Percentiles rank a stretch among this genome's conserved stretches.
Conservation (phyloP, 768 basidiomycete species). For the Multifurca ochricompacta region DNA sequence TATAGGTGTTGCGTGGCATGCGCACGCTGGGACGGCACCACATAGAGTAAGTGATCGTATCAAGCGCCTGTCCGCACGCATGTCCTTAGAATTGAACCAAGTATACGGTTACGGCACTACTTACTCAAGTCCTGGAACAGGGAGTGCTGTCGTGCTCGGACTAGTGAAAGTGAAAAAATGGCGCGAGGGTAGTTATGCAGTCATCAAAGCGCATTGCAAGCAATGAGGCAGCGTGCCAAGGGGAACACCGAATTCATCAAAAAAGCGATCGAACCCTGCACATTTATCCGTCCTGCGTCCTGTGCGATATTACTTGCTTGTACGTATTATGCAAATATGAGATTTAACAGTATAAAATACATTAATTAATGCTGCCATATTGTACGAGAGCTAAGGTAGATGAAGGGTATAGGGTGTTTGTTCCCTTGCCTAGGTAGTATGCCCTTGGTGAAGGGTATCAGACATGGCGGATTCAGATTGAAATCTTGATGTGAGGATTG, state of each 20-base stretch:
- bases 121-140: neutral
- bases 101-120: slow-evolving; percentile 8
- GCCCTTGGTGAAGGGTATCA: no score
- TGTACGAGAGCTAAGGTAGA: no score
- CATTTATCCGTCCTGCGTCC: no score
- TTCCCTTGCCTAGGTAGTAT: no score
- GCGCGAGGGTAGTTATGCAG: neutral
- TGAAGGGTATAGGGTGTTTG: no score
- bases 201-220: neutral
- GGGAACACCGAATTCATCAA: neutral
- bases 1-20: slow-evolving; percentile 8
- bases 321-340: no score
- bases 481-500: no score
- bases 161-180: neutral
- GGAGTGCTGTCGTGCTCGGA: neutral
- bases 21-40: neutral
- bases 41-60: neutral
- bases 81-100: neutral
- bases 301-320: no score
- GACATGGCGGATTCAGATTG: no score
- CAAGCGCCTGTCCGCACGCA: neutral
- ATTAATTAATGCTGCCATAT: no score
- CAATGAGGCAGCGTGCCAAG: neutral
- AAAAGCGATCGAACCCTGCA: neutral
- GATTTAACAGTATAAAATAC: no score